Conservation (phyloP, 768 basidiomycete genomes). For the Leccinum imitatum region DNA sequence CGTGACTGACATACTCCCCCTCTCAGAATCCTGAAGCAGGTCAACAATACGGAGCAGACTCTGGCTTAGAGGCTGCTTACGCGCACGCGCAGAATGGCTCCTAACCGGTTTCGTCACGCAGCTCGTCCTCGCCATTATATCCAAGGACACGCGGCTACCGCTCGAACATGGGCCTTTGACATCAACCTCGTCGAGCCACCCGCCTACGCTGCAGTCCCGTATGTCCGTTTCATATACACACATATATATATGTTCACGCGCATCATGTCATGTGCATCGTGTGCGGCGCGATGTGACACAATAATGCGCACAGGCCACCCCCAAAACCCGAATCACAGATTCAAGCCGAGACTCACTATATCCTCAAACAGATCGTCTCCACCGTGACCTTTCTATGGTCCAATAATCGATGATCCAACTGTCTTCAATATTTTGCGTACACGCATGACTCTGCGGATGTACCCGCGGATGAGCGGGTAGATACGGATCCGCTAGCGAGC, state of each 20-base stretch:
- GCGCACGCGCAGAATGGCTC: constrained; percentile 74
- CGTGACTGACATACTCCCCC: not conserved
- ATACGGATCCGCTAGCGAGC: constrained; percentile 87
- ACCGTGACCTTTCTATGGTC: constrained; percentile 87
- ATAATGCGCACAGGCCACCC: constrained; percentile 38
- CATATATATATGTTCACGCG: not conserved
- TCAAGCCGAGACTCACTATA: constrained; percentile 96
- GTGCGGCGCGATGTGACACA: constrained; percentile 69
- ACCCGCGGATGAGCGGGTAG: constrained; percentile 92
- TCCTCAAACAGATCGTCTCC: constrained; percentile 97
- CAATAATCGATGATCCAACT: constrained; percentile 90
- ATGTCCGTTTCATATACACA: constrained; percentile 24
- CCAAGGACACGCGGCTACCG: constrained; percentile 83
- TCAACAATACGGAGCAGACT: constrained; percentile 68
- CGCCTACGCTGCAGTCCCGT: constrained; percentile 50
- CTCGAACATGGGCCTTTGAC: constrained; percentile 98
- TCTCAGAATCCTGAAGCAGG: constrained; percentile 76
- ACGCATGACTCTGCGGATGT: constrained; percentile 90
- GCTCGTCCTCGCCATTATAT: constrained; percentile 93
- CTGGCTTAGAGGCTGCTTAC: not conserved
- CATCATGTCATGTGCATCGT: constrained; percentile 30
- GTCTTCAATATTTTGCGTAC: constrained; percentile 99
- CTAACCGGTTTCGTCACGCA: constrained; percentile 90
- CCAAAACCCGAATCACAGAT: constrained; percentile 85
- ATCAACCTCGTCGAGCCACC: constrained; percentile 77